Evolutionary conservation across 2,329 filamentous ascomycete species (phyloP).

Genomic region (Whalleya microplaca): DNA sequence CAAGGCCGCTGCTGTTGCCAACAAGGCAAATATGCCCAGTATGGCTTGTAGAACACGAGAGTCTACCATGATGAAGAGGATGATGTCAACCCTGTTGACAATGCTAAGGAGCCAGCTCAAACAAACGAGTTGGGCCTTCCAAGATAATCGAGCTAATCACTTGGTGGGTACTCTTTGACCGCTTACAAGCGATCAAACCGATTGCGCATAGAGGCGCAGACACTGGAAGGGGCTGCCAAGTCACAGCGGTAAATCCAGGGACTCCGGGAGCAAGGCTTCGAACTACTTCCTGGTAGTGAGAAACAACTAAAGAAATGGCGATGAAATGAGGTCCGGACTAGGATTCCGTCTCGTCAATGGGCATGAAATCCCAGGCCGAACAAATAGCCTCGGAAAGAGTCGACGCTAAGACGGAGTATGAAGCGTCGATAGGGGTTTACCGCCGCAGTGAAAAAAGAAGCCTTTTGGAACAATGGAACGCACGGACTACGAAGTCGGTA

Average conservation of each 20-base stretch:
- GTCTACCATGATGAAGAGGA: conserved; percentile 38
- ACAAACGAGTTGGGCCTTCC: conserved; percentile 4
- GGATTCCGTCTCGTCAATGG: conserved; percentile 9
- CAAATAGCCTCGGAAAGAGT: conserved; percentile 3
- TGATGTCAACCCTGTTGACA: conserved; percentile 7
- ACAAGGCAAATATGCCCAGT: conserved; percentile 42
- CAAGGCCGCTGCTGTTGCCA: conserved; percentile 45
- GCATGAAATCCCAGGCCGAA: conserved; percentile 5
- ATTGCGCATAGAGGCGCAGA: conserved; percentile 10
- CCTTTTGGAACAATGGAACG: conserved; percentile 17
- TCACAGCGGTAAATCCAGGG: conserved; percentile 8
- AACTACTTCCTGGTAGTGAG: background rate
- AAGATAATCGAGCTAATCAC: conserved; percentile 1
- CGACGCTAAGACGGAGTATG: conserved; percentile 5
- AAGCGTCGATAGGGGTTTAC: conserved; percentile 9
- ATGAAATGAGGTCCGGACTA: conserved; percentile 1
- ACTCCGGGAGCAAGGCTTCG: conserved; percentile 2
- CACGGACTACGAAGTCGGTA: conserved; percentile 23
- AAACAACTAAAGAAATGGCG: background rate
- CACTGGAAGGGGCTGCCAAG: background rate
- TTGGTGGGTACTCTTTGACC: background rate
- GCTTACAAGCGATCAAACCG: conserved; percentile 8
- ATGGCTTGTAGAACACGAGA: conserved; percentile 40
- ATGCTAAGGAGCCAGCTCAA: conserved; percentile 4
- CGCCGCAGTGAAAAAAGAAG: conserved; percentile 10